These are phyloP conservation scores for Luffa aegyptiaca DNA, from an alignment of 306 rosid genomes.

Conservation along the genomic window DNA sequence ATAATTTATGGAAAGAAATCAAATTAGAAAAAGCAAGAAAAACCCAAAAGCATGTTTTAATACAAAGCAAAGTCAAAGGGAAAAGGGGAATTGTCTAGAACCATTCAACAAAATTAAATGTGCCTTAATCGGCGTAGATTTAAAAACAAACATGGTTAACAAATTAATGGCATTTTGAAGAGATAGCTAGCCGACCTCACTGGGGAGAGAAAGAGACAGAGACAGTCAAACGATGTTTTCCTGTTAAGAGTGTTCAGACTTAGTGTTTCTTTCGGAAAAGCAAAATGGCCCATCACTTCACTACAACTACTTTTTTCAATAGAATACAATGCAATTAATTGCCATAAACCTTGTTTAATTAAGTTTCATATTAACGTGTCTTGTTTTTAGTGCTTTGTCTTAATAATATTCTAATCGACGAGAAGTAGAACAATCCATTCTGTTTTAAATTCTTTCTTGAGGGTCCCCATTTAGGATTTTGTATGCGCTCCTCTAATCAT, in stretches of 20 bases:
- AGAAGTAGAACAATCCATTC: conserved; percentile 4
- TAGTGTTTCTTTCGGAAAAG: neutral
- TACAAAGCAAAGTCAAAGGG: neutral
- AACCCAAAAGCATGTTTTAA: neutral
- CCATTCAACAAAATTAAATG: neutral
- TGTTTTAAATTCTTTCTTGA: neutral
- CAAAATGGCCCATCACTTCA: neutral
- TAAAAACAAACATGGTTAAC: neutral
- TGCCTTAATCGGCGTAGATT: neutral
- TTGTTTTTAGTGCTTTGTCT: neutral
- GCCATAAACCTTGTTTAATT: neutral
- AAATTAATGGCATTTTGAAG: neutral
- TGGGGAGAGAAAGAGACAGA: neutral
- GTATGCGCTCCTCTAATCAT: conserved; percentile 9
- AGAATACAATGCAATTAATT: neutral
- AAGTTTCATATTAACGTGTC: neutral
- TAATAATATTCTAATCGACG: neutral
- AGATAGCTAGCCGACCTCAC: neutral
- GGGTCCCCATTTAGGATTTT: neutral
- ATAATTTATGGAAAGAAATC: conserved; percentile 18
- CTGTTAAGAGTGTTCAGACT: neutral
- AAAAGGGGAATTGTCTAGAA: neutral
- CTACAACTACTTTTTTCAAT: neutral
- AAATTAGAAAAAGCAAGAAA: neutral
- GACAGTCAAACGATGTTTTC: neutral